Percentiles rank a stretch among this genome's conserved stretches.
These are phyloP conservation scores for Rauvolfia tetraphylla DNA, from an alignment of 257 asterid genomes.

Conservation along the genomic window DNA sequence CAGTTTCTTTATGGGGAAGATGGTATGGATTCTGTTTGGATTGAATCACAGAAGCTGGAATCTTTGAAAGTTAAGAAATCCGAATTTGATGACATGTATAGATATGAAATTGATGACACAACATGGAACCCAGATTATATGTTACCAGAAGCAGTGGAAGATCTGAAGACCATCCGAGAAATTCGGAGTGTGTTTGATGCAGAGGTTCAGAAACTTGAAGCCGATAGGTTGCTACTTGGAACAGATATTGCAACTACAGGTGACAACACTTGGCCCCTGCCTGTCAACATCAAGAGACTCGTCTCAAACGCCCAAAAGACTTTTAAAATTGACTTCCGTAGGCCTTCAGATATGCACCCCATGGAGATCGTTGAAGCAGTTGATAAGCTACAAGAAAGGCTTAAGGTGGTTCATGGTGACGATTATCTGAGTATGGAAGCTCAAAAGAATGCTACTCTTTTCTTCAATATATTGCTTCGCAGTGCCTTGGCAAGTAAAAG, in stretches of 20 bases:
- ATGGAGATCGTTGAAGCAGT: conserved; percentile 99
- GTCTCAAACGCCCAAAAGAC: conserved; percentile 91
- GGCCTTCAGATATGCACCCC: conserved; percentile 97
- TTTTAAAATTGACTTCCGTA: conserved; percentile 84
- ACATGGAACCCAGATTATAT: conserved; percentile 90
- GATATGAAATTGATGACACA: conserved; percentile 76
- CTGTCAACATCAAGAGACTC: conserved; percentile 91
- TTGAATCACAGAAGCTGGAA: conserved; percentile 88
- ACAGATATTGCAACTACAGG: conserved; percentile 92
- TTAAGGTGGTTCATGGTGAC: conserved; percentile 98
- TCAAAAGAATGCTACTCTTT: conserved; percentile 95
- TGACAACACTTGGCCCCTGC: conserved; percentile 90
- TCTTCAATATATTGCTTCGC: conserved; percentile 93
- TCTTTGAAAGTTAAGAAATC: conserved; percentile 78
- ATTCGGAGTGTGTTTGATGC: conserved; percentile 98
- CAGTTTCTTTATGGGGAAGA: conserved; percentile 99
- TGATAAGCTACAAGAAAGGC: conserved; percentile 94
- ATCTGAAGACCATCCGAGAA: conserved; percentile 80
- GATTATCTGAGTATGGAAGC: conserved; percentile 98
- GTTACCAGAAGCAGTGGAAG: conserved; percentile 86
- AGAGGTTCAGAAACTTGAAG: conserved; percentile 90
- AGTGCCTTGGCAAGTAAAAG: conserved; percentile 96
- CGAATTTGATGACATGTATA: conserved; percentile 63
- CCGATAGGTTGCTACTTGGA: conserved; percentile 85
- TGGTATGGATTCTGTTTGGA: conserved; percentile 99